These are phyloP conservation scores for Cercospora nicotianae DNA, from an alignment of 2,329 filamentous ascomycete species.

Conservation along the genomic window DNA sequence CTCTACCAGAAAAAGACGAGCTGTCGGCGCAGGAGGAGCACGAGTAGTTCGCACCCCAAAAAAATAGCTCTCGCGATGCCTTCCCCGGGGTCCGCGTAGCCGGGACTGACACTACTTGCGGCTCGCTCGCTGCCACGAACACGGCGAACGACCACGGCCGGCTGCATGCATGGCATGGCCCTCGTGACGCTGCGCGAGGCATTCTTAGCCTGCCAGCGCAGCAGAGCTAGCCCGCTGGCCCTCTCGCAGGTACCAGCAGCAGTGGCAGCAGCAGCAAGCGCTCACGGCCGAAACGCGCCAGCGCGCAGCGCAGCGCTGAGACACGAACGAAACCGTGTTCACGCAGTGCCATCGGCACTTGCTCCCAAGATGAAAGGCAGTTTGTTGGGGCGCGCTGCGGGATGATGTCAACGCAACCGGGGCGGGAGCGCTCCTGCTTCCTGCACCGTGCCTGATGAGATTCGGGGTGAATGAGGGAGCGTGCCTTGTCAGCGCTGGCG, in stretches of 20 bases:
- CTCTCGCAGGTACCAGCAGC: neutral
- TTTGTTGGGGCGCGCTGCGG: neutral
- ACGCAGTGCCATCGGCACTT: conserved; percentile 9
- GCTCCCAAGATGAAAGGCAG: neutral
- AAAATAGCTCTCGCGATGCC: neutral
- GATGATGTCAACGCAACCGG: conserved; percentile 2
- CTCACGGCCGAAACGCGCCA: neutral
- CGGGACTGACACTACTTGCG: conserved; percentile 1
- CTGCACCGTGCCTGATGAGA: conserved; percentile 2
- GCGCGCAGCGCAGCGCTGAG: conserved; percentile 3
- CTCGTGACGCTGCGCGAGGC: conserved; percentile 3
- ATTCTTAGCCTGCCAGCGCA: conserved; percentile 9
- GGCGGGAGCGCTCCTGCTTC: neutral
- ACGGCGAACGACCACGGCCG: neutral
- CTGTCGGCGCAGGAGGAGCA: neutral
- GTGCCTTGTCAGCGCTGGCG: neutral
- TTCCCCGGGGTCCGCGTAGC: conserved; percentile 6
- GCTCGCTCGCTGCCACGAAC: neutral
- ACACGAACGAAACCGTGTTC: conserved; percentile 14
- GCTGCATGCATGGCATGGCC: neutral
- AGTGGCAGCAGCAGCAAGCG: conserved; percentile 5
- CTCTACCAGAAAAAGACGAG: neutral
- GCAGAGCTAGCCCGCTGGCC: neutral
- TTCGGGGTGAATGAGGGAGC: neutral
- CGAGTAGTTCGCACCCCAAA: conserved; percentile 5